Base-by-base conservation (phyloP, 148 eudicot species). In the Polygonum aviculare region DNA sequence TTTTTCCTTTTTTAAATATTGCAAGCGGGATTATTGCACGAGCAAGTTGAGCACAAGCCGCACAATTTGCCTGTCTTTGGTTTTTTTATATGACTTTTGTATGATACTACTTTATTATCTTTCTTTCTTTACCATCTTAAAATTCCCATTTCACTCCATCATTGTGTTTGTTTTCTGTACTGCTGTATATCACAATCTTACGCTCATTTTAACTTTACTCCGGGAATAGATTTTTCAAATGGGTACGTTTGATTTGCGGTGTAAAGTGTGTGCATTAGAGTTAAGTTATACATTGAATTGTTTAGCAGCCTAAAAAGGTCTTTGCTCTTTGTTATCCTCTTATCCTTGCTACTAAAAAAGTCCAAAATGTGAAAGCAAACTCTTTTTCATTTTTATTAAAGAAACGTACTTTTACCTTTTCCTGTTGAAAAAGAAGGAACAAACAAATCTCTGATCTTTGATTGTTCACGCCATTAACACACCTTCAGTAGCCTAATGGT, bases 391-490 rank as follows among this genome's bases (percentile, higher is more conserved):
- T 54, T 54, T 54, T 4, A 54, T 21, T 18, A 19, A 19, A 19
- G 60, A 54, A 54, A 54, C 10, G 14, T 54, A 22, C 1, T 54
- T 54, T 54, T 54, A 7, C 26, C 26, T 18, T 54, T 52, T 54
- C 19, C 21, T n/a, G 19, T 3, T 2, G 57, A 51, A 16, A 51
- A 52, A 54, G 21, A 26, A 19, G 26, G 60, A 12, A 19, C 19
- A 54, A 54, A 54, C 60, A 54, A 54, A 54, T 54, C 60, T 18
- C 14, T 54, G 60, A 54, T 54, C 57, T 51, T 51, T 51, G 57
- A 51, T 59, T 62, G 69, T 62, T 62, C 38, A 62, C 69, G 69
- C 69, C 69, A 31, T 62, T 4, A 62, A 31, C 69, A 31, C 69
- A 9, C 60, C 22, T 18, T 54, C 60, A 54, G 19, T n/a, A 54